Base-by-base conservation (phyloP, 2,329 filamentous ascomycete species). In the Pestalotiopsis sp. region DNA sequence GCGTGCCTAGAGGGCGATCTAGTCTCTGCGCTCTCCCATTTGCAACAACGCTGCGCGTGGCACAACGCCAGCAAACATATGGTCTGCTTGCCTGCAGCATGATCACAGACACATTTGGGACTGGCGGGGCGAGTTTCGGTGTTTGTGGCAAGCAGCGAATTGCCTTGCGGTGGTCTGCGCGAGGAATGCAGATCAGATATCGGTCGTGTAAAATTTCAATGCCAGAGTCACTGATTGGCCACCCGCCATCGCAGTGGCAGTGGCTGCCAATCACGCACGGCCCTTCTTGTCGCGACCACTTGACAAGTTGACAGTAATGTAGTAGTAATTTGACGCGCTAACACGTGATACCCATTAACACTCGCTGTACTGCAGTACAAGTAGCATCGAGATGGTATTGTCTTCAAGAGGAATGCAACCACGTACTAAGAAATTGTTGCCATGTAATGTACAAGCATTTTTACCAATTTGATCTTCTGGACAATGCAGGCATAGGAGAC, bases 51-150 rank as follows among this genome's bases (percentile, higher is more conserved):
- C 65, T 71, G 66, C 69, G 71, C 57, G 60, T 67, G 22, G 73
- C 69, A 68, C 77, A 78, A 65, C 71, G 71, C 77, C 77, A 78
- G 61, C 77, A 78, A 22, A 78, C 70, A 65, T 74, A 78, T 4
- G 75, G 72, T 57, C 69, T 72, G 65, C 68, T 71, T 20, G 76
- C 71, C 67, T 73, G 73, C 24, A 77, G 64, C 76, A 78, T 78
- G 10, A 52, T 52, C 44, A 3, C 7, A 52, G 7, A 52, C 20
- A 3, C 20, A 52, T 9, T n/a, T n/a, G 7, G 44, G 17, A 7
- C 44, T 3, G 44, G 20, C 17, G 14, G 20, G 5, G 1, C 17
- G 44, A 22, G 14, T 52, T 22, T 52, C 6, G 10, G 20, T 17
- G 40, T 9, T 14, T 5, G 7, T 3, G 17, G 17, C 5, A 22